Evolutionary conservation across 805 yeast genomes (phyloP), one percentile per base, ranked within the genome.

Genomic region (Ascoidea tarda): DNA sequence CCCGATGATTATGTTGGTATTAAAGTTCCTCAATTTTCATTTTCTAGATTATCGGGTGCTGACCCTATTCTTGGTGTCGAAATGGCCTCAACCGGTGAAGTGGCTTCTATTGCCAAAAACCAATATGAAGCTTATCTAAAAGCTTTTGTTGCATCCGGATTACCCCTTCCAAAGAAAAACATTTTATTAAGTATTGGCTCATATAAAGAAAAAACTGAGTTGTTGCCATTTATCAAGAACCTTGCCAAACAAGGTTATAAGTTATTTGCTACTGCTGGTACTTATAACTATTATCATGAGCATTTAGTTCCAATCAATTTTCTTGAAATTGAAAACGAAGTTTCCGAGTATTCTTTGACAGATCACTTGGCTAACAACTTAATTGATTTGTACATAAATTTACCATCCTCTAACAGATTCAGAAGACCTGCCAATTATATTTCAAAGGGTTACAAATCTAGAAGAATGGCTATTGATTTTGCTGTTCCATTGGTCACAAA

Each of bases 381-480:
- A 78, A 93, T 93, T 68, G 99, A 93, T 66, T 73, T 93, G 66
- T 93, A 93, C 77, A 84, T 93, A 72, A 93, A 93, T 74, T 75
- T 93, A 74, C 99, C 99, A 56, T 90, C 98, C 57, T 76, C 96
- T 49, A 93, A 93, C 77, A 79, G 96, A 67, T 93, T 87, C 82
- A 86, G 99, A 69, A 87, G 99, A 71, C 99, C 99, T 56, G 97
- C 99, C 53, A 85, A 91, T 57, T 93, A 93, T 72, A 88, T 93
- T 77, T 87, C 96, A 33, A 89, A 87, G 73, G 99, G 99, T 68
- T 93, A 93, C 77, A 82, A 80, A 69, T 87, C 98, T 49, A 95
- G 99, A 78, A 93, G 99, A 76, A 87, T 93, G 98, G 99, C 99
- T 60, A 97, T 93, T 59, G 99, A 93, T 71, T 95, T 87, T 68